These are phyloP conservation scores for Exophiala oligosperma DNA, from an alignment of 2,329 filamentous ascomycete species.

Conservation along the genomic window DNA sequence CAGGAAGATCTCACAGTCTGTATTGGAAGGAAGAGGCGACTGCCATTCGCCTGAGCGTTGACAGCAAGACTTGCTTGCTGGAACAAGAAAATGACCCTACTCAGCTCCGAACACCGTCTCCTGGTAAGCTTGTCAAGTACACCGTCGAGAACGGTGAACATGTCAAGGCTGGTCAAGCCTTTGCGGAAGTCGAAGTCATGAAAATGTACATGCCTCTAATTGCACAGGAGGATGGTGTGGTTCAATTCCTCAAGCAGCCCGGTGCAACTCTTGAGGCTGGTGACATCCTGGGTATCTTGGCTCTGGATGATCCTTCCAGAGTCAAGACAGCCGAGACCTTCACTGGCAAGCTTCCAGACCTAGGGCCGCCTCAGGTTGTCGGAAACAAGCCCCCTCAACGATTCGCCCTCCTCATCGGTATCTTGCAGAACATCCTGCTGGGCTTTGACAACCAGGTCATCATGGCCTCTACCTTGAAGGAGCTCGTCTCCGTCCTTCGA, in stretches of 20 bases:
- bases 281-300: constrained; percentile 96
- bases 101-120: constrained; percentile 89
- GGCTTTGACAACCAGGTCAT: constrained; percentile 98
- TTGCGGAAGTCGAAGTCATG: constrained; percentile 99
- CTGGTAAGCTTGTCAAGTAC: constrained; percentile 98
- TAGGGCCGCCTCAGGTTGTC: constrained; percentile 81
- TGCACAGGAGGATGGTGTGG: constrained; percentile 89
- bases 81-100: constrained; percentile 99
- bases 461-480: constrained; percentile 82
- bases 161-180: constrained; percentile 86
- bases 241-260: constrained; percentile 98
- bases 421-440: constrained; percentile 81
- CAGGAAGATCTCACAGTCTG: constrained; percentile 92
- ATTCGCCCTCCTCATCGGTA: constrained; percentile 73
- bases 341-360: constrained; percentile 81
- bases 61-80: constrained; percentile 95
- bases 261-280: constrained; percentile 96
- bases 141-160: constrained; percentile 94
- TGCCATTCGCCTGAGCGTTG: constrained; percentile 90
- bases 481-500: constrained; percentile 85
- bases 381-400: constrained; percentile 90
- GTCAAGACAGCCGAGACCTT: constrained; percentile 97
- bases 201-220: constrained; percentile 99
- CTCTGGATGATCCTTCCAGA: constrained; percentile 89
- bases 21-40: constrained; percentile 99